Conservation (phyloP, 441 rosid genomes). For the Populus trichocarpa region DNA sequence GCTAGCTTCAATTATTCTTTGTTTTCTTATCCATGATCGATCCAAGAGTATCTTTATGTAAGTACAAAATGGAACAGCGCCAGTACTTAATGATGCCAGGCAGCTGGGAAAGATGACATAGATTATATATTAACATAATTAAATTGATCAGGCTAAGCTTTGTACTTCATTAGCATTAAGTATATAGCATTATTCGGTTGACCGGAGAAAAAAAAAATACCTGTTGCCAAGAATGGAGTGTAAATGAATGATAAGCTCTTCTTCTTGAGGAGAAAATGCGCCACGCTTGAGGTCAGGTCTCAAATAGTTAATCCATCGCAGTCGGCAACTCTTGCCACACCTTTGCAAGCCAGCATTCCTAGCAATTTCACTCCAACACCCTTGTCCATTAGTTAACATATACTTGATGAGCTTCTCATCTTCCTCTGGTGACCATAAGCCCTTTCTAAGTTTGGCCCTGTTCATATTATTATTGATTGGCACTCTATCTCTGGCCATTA, state of each 20-base stretch:
- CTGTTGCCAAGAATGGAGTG: constrained; percentile 93
- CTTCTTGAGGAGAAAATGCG: constrained; percentile 77
- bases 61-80: background rate
- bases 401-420: constrained; percentile 81
- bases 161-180: too few relatives aligned
- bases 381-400: constrained; percentile 75
- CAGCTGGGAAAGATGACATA: background rate
- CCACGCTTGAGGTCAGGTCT: constrained; percentile 95
- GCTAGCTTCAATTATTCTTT: background rate
- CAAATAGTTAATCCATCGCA: constrained; percentile 88
- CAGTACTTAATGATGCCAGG: background rate
- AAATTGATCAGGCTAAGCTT: too few relatives aligned
- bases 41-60: background rate
- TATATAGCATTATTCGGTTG: background rate
- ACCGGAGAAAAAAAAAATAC: constrained; percentile 18
- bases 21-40: background rate
- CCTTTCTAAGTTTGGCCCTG: constrained; percentile 61
- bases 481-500: constrained; percentile 38
- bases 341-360: constrained; percentile 76
- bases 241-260: constrained; percentile 72
- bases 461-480: constrained; percentile 18
- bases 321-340: constrained; percentile 93
- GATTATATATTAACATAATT: too few relatives aligned
- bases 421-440: constrained; percentile 93
- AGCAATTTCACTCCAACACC: constrained; percentile 89